phyloP scores from a whole-genome alignment of 2,329 filamentous ascomycete species.

The Plectosphaerella plurivora region DNA sequence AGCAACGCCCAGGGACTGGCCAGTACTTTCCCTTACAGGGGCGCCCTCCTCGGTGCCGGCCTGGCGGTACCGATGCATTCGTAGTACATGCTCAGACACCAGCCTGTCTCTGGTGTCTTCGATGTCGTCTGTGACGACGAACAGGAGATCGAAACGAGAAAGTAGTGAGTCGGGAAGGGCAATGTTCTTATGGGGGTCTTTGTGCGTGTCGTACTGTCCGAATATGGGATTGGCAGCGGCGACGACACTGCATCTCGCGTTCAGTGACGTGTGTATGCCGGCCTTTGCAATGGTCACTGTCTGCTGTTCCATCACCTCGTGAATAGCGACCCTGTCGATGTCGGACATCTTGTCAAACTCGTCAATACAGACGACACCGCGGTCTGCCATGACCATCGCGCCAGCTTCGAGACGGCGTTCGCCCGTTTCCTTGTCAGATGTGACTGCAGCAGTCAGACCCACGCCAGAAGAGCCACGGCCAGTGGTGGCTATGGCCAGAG shows the following conservation, averaged over 20 bases:
- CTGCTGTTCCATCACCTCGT: conserved; percentile 99
- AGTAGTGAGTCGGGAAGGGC: conserved; percentile 92
- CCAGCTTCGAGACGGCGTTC: conserved; percentile 92
- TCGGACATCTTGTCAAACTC: conserved; percentile 99
- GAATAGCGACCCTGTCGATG: conserved; percentile 93
- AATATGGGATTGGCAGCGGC: conserved; percentile 97
- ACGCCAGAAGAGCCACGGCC: conserved; percentile 96
- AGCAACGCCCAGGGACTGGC: conserved; percentile 83
- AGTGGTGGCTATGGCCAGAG: conserved; percentile 93
- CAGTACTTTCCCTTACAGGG: conserved; percentile 82
- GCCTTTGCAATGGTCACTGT: conserved; percentile 99
- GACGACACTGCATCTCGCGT: conserved; percentile 93
- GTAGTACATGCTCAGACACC: conserved; percentile 92
- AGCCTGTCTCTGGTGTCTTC: conserved; percentile 88
- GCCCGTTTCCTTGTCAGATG: conserved; percentile 94
- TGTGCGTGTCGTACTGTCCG: conserved; percentile 96
- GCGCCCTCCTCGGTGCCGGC: conserved; percentile 91
- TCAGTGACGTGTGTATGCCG: conserved; percentile 94
- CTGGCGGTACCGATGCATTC: conserved; percentile 94
- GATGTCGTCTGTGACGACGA: conserved; percentile 97
- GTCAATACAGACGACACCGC: conserved; percentile 97
- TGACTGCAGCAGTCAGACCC: conserved; percentile 94
- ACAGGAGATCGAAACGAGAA: conserved; percentile 96
- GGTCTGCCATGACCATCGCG: conserved; percentile 97
- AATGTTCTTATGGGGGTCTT: conserved; percentile 98